A percentile compares a stretch with the other conserved stretches of the same genome.
Conservation (phyloP, 495 filamentous ascomycete species). For the Annulohypoxylon maeteangense region DNA sequence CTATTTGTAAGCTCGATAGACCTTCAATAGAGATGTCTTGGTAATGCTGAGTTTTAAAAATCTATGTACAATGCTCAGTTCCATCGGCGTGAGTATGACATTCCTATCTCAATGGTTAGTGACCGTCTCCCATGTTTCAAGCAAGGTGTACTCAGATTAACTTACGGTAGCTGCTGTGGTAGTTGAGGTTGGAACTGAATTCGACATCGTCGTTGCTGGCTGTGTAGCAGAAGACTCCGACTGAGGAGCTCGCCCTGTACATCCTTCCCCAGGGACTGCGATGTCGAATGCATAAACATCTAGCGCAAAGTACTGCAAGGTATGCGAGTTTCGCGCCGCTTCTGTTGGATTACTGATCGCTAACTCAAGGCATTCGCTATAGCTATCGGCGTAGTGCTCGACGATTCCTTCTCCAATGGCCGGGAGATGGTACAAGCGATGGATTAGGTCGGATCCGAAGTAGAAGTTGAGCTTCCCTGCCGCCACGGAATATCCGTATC, state of each 20-base stretch:
- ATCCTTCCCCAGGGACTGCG: constrained; percentile 63
- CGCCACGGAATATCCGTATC: constrained; percentile 63
- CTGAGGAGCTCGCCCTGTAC: constrained; percentile 49
- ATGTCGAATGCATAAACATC: constrained; percentile 67
- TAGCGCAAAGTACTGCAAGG: constrained; percentile 67
- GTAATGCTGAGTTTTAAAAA: neutral
- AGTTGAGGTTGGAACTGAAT: constrained; percentile 6
- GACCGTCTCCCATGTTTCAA: neutral
- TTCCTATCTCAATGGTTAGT: constrained; percentile 17
- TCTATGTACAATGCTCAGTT: constrained; percentile 39
- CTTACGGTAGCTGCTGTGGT: constrained; percentile 22
- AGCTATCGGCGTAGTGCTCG: constrained; percentile 66
- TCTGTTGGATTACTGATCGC: constrained; percentile 52
- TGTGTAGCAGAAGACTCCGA: neutral
- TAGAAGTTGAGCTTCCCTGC: constrained; percentile 59
- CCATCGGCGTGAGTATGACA: constrained; percentile 44
- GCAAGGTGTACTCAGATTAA: neutral
- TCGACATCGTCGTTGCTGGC: constrained; percentile 3
- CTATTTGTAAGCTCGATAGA: too few species aligned
- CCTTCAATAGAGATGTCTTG: too few species aligned
- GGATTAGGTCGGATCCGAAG: constrained; percentile 67
- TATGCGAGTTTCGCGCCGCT: constrained; percentile 63
- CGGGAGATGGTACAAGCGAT: constrained; percentile 66
- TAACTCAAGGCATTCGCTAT: constrained; percentile 59
- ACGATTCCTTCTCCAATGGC: constrained; percentile 62